Evolutionary conservation across 1,284 basidiomycete species (phyloP).

Genomic region (Coniferiporia weirii): DNA sequence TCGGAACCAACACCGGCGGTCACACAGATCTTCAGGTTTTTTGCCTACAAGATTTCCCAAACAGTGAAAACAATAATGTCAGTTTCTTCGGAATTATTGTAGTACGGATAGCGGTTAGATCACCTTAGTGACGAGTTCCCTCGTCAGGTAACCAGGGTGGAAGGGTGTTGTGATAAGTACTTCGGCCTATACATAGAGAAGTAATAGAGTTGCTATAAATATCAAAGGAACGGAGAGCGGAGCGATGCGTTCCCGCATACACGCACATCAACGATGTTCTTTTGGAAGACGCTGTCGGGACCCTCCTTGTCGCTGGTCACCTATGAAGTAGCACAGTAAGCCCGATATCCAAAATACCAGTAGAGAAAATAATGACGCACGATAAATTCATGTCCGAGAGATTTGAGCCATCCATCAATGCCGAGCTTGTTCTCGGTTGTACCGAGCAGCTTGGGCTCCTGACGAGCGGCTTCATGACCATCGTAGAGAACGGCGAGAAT

Average conservation of each 20-base stretch:
- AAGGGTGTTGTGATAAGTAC: conserved; percentile 89
- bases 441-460: conserved; percentile 84
- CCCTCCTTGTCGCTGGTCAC: conserved; percentile 90
- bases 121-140: conserved; percentile 68
- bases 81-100: background rate
- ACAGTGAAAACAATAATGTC: conserved; percentile 3
- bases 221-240: background rate
- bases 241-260: background rate
- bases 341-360: conserved; percentile 2
- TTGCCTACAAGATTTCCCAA: conserved; percentile 47
- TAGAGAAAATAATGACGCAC: conserved; percentile 33
- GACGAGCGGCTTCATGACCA: conserved; percentile 65
- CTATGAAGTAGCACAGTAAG: conserved; percentile 32
- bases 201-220: conserved; percentile 18
- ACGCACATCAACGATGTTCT: conserved; percentile 78
- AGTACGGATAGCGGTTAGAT: background rate
- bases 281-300: conserved; percentile 79
- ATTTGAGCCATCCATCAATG: conserved; percentile 64
- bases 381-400: conserved; percentile 74
- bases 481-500: conserved; percentile 80
- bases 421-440: conserved; percentile 90
- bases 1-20: conserved; percentile 96
- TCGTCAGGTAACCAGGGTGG: conserved; percentile 87
- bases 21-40: conserved; percentile 88
- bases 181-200: conserved; percentile 42